Conservation (phyloP, 345 rosid genomes). For the Sonneratia caseolaris region DNA sequence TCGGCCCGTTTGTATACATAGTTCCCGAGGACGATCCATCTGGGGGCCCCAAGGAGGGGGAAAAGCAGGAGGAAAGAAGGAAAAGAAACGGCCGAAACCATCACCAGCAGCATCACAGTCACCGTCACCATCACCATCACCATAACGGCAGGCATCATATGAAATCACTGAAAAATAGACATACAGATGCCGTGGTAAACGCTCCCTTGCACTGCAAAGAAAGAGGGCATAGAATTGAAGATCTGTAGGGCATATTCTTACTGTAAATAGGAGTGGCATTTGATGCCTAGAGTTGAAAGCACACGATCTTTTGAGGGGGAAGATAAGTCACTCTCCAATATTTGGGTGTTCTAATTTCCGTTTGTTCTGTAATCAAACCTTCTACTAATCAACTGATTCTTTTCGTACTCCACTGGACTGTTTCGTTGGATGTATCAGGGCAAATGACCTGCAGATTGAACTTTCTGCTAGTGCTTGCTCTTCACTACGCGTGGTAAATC, state of each 20-base stretch:
- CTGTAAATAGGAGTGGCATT: conserved; percentile 3
- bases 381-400: neutral
- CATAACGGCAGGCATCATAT: conserved; percentile 11
- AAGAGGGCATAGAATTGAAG: conserved; percentile 3
- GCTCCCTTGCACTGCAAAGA: conserved; percentile 3
- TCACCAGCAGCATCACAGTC: conserved; percentile 12
- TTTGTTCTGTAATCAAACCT: neutral
- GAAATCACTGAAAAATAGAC: conserved; percentile 19
- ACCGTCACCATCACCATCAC: conserved; percentile 16
- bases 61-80: conserved; percentile 22
- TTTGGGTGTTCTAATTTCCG: neutral
- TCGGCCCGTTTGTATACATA: conserved; percentile 55
- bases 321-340: neutral
- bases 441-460: neutral
- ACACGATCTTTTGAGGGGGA: neutral
- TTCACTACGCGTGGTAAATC: no score
- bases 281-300: neutral
- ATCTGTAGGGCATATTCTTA: neutral
- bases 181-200: neutral
- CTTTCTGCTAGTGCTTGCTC: neutral
- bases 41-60: conserved; percentile 15
- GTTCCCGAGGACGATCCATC: conserved; percentile 27
- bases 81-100: conserved; percentile 15
- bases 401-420: neutral
- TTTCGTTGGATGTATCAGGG: neutral